Conservation (phyloP, 202 grass and related monocot species). For the Zizania palustris region DNA sequence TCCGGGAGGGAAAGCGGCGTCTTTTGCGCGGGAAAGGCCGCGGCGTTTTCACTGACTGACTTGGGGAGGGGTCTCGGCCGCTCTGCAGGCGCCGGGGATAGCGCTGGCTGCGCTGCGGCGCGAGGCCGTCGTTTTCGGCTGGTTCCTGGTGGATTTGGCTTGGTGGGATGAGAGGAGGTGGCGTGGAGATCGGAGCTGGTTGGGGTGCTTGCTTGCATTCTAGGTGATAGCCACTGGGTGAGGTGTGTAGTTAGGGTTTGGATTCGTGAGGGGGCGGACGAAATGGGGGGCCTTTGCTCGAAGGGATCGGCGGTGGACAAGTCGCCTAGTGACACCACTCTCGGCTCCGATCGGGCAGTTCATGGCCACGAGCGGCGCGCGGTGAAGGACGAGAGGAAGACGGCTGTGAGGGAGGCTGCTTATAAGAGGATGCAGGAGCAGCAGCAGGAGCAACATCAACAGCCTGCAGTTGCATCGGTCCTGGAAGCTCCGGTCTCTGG, state of each 20-base stretch:
- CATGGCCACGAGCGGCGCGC: slow-evolving; percentile 40
- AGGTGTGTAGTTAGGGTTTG: slow-evolving; percentile 28
- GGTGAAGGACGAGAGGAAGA: slow-evolving; percentile 48
- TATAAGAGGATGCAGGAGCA: slow-evolving; percentile 51
- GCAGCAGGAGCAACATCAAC: slow-evolving; percentile 27
- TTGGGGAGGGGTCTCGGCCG: neutral
- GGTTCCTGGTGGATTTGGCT: slow-evolving; percentile 29
- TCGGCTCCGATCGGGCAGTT: slow-evolving; percentile 53
- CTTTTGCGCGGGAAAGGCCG: neutral
- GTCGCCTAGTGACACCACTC: slow-evolving; percentile 92
- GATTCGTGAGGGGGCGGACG: slow-evolving; percentile 1
- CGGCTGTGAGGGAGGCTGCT: slow-evolving; percentile 15
- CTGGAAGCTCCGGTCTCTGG: slow-evolving; percentile 12
- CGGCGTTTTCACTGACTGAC: neutral
- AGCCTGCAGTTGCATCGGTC: neutral
- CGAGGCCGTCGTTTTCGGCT: neutral
- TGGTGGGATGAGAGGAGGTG: slow-evolving; percentile 14
- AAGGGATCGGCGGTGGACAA: slow-evolving; percentile 85
- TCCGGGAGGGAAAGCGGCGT: neutral
- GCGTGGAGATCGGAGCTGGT: slow-evolving; percentile 33
- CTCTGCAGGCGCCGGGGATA: neutral
- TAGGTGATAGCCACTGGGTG: slow-evolving; percentile 25
- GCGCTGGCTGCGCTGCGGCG: no score
- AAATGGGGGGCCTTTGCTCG: slow-evolving; percentile 86
- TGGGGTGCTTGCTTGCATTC: neutral